phyloP scores from a whole-genome alignment of 306 rosid genomes.

The Urtica urens region DNA sequence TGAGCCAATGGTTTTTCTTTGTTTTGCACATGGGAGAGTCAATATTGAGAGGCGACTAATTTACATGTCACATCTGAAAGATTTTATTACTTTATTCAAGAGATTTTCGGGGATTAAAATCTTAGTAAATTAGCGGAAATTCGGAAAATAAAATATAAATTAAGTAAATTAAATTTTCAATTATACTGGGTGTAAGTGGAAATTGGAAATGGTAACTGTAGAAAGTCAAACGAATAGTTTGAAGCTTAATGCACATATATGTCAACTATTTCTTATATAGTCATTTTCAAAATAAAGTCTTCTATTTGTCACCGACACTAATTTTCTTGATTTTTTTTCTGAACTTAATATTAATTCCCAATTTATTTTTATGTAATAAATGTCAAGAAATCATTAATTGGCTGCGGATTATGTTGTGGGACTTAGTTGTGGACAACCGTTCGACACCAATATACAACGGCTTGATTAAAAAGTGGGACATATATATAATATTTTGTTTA shows the following conservation, averaged over 20 bases:
- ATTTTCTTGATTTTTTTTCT: background rate
- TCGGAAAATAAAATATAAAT: background rate
- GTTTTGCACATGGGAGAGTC: conserved; percentile 36
- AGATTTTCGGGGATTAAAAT: background rate
- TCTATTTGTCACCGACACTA: background rate
- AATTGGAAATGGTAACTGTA: background rate
- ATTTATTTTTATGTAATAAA: conserved; percentile 1
- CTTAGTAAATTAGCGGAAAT: conserved; percentile 16
- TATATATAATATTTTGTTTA: too few relatives aligned
- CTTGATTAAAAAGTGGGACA: background rate
- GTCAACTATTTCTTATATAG: too few relatives aligned
- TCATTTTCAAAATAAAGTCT: background rate
- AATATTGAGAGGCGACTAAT: background rate
- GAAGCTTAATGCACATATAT: too few relatives aligned
- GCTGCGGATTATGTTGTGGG: conserved; percentile 12
- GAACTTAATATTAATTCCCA: background rate
- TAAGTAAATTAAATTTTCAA: background rate
- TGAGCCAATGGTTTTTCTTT: conserved; percentile 21
- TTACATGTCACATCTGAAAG: conserved; percentile 30
- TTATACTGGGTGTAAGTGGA: too few relatives aligned
- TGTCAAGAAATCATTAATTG: conserved; percentile 13
- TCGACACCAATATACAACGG: conserved; percentile 15
- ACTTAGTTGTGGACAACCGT: conserved; percentile 8
- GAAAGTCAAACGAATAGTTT: too few relatives aligned
- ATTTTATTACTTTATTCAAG: background rate